phyloP scores from a whole-genome alignment of 2,329 filamentous ascomycete genomes.

The Hypoxylon rubiginosum region DNA sequence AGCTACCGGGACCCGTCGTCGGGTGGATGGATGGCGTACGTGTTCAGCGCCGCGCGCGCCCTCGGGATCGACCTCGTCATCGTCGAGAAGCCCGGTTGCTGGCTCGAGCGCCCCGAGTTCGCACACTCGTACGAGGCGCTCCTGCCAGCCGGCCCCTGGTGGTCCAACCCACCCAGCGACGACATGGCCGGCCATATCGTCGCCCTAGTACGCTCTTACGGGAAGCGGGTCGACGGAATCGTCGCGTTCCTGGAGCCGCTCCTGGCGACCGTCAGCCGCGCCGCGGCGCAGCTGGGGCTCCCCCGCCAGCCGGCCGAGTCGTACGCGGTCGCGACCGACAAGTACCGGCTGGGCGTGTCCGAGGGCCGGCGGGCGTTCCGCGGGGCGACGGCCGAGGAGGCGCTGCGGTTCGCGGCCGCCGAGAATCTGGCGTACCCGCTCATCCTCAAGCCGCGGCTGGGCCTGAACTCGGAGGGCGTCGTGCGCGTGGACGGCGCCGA shows the following conservation, averaged over 20 bases:
- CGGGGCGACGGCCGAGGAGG: slow-evolving; percentile 42
- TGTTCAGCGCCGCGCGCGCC: slow-evolving; percentile 40
- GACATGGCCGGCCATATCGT: slow-evolving; percentile 44
- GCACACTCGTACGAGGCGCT: slow-evolving; percentile 45
- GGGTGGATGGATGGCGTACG: slow-evolving; percentile 47
- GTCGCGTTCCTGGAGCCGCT: slow-evolving; percentile 46
- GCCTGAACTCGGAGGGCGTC: slow-evolving; percentile 49
- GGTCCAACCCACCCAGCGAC: slow-evolving; percentile 40
- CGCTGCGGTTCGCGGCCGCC: slow-evolving; percentile 25
- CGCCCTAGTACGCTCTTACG: slow-evolving; percentile 36
- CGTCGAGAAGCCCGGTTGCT: slow-evolving; percentile 41
- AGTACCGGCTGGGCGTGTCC: slow-evolving; percentile 44
- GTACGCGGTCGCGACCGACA: slow-evolving; percentile 48
- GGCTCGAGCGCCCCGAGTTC: slow-evolving; percentile 44
- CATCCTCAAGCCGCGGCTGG: slow-evolving; percentile 49
- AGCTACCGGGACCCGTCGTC: slow-evolving; percentile 46
- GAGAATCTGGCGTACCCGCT: slow-evolving; percentile 44
- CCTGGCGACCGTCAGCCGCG: slow-evolving; percentile 44
- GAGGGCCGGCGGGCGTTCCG: slow-evolving; percentile 42
- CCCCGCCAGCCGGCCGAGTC: slow-evolving; percentile 41
- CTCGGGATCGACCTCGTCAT: slow-evolving; percentile 47
- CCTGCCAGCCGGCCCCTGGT: slow-evolving; percentile 43
- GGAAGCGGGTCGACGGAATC: slow-evolving; percentile 43
- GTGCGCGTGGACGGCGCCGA: slow-evolving; percentile 42
- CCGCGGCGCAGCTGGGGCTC: slow-evolving; percentile 42